Base-by-base conservation (phyloP, 768 basidiomycete genomes). In the Naematelia encephala region DNA sequence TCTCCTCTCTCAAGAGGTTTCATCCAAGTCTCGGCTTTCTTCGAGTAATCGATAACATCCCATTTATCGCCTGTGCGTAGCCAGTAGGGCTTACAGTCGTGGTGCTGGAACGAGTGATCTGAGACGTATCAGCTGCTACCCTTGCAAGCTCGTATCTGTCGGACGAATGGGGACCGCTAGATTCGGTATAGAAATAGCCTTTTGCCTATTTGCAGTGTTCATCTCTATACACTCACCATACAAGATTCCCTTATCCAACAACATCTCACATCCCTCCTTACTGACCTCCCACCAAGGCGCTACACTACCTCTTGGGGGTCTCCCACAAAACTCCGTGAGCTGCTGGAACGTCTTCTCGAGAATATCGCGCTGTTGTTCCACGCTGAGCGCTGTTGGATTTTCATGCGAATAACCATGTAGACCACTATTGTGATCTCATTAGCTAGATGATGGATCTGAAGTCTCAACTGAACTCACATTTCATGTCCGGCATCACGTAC, bases 241-340 rank as follows among this genome's bases (percentile, higher is more conserved):
- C 79, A 87, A 82, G 46, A 89, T 86, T 0, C 88, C 88, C 62
- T 85, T 85, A 34, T 86, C 84, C 22, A 87, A 80, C 23, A 89
- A 77, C 23, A 89, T 78, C 14, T 82, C 76, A 0, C 83, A 84
- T 2, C 84, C 85, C 72, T 87, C 86, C 61, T 82, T 84, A 73
- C 83, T 85, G 2, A 83, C 83, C 72, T 89, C 88, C 87, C 87
- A 89, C 86, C 87, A 89, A 0, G 87, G 87, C 0, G 87, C 87
- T 29, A 87, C 86, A 34, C 57, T 60, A 1, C 73, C 70, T 4
- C 64, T 60, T 3, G 73, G 73, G 11, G 68, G 54, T 50, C 70
- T 68, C 14, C 82, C 76, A 69, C 86, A 86, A 68, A 88, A 88
- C 12, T 81, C 80, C 0, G 86, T 87, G 43, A 88, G 77, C n/a